Conservation (phyloP, 495 filamentous ascomycete genomes). For the Symbiotaphrina buchneri region DNA sequence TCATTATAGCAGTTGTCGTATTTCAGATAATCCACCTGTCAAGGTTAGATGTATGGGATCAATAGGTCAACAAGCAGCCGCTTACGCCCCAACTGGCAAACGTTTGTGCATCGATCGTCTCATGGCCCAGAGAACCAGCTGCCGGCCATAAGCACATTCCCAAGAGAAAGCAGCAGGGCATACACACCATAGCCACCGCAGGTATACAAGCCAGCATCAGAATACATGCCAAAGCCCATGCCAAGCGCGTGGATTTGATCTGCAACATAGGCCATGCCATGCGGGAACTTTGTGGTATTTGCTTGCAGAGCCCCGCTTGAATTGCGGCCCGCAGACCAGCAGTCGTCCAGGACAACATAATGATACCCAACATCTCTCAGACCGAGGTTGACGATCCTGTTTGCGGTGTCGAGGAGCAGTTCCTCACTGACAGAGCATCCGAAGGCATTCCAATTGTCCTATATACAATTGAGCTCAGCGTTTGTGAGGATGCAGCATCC, state of each 20-base stretch:
- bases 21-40: slow-evolving; percentile 25
- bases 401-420: slow-evolving; percentile 21
- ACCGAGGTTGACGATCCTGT: slow-evolving; percentile 25
- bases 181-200: slow-evolving; percentile 8
- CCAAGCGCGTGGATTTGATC: slow-evolving; percentile 10
- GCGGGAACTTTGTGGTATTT: slow-evolving; percentile 31
- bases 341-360: slow-evolving; percentile 42
- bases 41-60: neutral
- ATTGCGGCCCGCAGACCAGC: slow-evolving; percentile 30
- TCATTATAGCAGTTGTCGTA: slow-evolving; percentile 51
- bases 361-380: slow-evolving; percentile 42
- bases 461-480: slow-evolving; percentile 4
- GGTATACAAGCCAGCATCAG: slow-evolving; percentile 21
- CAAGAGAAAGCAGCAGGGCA: neutral
- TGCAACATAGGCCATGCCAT: slow-evolving; percentile 34
- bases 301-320: slow-evolving; percentile 21
- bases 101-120: slow-evolving; percentile 33
- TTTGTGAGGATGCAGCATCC: neutral
- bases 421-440: slow-evolving; percentile 25
- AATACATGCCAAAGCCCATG: slow-evolving; percentile 2
- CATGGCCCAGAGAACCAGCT: slow-evolving; percentile 38
- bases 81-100: slow-evolving; percentile 43
- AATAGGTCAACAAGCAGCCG: neutral
- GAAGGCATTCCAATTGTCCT: slow-evolving; percentile 32
- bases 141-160: slow-evolving; percentile 20